A percentile compares a stretch with the other conserved stretches of the same genome.
Conservation (phyloP, 768 basidiomycete species). For the Phylloporus sp. region DNA sequence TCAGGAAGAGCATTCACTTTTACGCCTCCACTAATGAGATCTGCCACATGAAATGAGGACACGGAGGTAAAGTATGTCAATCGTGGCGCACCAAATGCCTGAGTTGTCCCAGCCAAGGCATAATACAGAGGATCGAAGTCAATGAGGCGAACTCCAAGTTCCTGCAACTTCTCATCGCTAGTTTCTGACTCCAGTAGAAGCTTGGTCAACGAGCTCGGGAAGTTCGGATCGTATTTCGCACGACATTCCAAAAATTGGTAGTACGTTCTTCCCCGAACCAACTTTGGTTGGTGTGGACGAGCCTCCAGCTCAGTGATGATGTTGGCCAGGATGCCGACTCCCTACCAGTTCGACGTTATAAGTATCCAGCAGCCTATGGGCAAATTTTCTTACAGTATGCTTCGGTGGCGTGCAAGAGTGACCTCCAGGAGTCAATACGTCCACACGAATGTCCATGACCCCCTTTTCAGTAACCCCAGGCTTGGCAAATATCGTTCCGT, state of each 20-base stretch:
- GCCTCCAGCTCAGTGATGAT: conserved; percentile 46
- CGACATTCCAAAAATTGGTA: conserved; percentile 38
- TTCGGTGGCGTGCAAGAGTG: conserved; percentile 51
- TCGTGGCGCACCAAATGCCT: conserved; percentile 20
- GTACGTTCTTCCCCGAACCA: conserved; percentile 24
- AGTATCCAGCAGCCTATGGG: not conserved
- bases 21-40: conserved; percentile 39
- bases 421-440: conserved; percentile 46
- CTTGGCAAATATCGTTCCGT: conserved; percentile 31
- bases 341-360: conserved; percentile 11
- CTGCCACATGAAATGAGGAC: conserved; percentile 30
- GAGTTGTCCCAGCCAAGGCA: conserved; percentile 24
- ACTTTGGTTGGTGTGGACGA: conserved; percentile 35
- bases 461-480: conserved; percentile 41
- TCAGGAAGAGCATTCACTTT: conserved; percentile 50
- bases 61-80: conserved; percentile 1
- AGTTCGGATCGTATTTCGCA: conserved; percentile 37
- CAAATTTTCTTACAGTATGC: conserved; percentile 40
- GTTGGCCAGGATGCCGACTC: conserved; percentile 48
- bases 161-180: conserved; percentile 17
- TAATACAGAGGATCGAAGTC: conserved; percentile 23
- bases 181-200: conserved; percentile 22
- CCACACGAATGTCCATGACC: conserved; percentile 38
- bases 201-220: conserved; percentile 22
- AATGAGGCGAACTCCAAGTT: conserved; percentile 14